Base-by-base conservation (phyloP, 1,139 yeast genomes). In the Hemisphaericaspora lyxosophila region DNA sequence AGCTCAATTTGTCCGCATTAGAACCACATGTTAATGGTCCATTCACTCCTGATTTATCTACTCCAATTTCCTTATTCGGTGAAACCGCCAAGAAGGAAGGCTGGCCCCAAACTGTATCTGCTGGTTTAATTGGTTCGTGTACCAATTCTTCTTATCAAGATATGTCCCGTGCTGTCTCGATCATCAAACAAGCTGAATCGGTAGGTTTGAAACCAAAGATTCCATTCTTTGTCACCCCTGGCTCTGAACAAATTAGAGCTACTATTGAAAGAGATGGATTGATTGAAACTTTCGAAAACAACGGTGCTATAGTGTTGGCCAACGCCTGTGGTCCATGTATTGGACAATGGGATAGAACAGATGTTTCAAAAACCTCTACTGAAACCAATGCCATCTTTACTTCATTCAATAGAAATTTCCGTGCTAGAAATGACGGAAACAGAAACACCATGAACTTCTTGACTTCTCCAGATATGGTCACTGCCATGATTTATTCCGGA, bases 311-410 rank as follows among this genome's bases (percentile, higher is more conserved):
- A 38, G 96, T 92, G 13, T 73, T 92, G 48, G 96, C 97, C 31
- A 92, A 92, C 58, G 98, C 98, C 12, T 92, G 98, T 73, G 98
- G 98, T 42, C 98, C 97, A 48, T 92, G 98, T 73, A 92, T 92
- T 56, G 98, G 98, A 38, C 97, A 92, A 71, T 92, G 98, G 98
- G 96, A 89, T 60, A 82, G 98, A 67, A 54, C 65, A 12, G 76
- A 71, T 45, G 75, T 83, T 36, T 73, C 83, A 37, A 83, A 84
- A 61, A 78, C 76, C 39, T 78, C 85, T 7, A 73, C 80, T 36
- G 82, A 78, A 42, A 64, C 63, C 37, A 90, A 90, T 58, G 88
- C 97, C 38, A 92, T 92, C 45, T 85, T 92, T 70, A 87, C 97
- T 17, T 87, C 96, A 11, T 92, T 89, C 74, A 92, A 92, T 75